Evolutionary conservation across 2,329 filamentous ascomycete genomes (phyloP).

Genomic region (Fusarium pseudoanthophilum): DNA sequence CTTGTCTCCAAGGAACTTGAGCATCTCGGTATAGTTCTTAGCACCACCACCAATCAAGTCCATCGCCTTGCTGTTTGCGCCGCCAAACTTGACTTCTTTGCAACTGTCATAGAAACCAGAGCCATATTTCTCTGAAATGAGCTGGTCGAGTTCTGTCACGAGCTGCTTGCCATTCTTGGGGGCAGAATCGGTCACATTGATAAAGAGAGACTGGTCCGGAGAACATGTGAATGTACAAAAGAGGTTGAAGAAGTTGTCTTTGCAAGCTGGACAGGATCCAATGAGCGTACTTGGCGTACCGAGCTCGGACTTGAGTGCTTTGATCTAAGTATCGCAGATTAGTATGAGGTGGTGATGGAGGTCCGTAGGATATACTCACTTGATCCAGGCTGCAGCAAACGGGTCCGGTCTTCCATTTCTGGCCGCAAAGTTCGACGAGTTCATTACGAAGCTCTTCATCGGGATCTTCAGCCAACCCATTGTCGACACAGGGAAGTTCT

Average conservation of each 20-base stretch:
- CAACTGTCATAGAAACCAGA: slow-evolving; percentile 94
- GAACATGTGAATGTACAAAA: slow-evolving; percentile 99
- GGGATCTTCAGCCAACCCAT: slow-evolving; percentile 81
- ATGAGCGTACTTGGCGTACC: slow-evolving; percentile 90
- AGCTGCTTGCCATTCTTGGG: slow-evolving; percentile 68
- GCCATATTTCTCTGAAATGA: slow-evolving; percentile 86
- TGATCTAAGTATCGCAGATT: slow-evolving; percentile 64
- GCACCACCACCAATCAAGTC: slow-evolving; percentile 95
- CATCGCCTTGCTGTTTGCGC: slow-evolving; percentile 93
- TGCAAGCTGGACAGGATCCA: slow-evolving; percentile 94
- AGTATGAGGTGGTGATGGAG: slow-evolving; percentile 5
- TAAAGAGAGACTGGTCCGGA: slow-evolving; percentile 92
- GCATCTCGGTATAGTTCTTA: slow-evolving; percentile 85
- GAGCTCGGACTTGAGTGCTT: slow-evolving; percentile 83
- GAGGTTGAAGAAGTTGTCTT: slow-evolving; percentile 97
- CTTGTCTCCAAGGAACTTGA: slow-evolving; percentile 94
- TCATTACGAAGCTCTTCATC: slow-evolving; percentile 77
- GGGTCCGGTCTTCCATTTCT: slow-evolving; percentile 83
- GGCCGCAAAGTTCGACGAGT: slow-evolving; percentile 85
- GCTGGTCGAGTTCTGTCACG: slow-evolving; percentile 91
- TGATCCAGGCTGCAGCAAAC: slow-evolving; percentile 89
- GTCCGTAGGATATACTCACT: slow-evolving; percentile 57
- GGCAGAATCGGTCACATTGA: slow-evolving; percentile 86
- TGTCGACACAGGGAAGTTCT: slow-evolving; percentile 92
- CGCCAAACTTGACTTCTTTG: slow-evolving; percentile 98